Evolutionary conservation across 2,329 filamentous ascomycete species (phyloP).

Genomic region (Penicillium sp.): DNA sequence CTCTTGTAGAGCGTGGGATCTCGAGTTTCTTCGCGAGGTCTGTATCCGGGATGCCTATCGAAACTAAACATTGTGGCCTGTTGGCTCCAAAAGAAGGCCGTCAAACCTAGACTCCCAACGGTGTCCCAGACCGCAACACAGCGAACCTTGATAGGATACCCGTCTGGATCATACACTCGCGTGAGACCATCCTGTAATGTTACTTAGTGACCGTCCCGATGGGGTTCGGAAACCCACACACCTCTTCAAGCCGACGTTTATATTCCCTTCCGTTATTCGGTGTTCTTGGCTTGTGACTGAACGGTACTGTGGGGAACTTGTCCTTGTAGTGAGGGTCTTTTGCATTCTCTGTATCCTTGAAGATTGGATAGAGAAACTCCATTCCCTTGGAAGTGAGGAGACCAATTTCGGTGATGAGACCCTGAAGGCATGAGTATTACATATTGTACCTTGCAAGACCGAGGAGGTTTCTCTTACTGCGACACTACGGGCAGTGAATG

Average conservation of each 20-base stretch:
- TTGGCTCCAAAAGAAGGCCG: neutral
- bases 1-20: conserved; percentile 18
- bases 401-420: conserved; percentile 34
- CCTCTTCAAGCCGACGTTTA: conserved; percentile 15
- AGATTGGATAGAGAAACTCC: conserved; percentile 19
- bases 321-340: conserved; percentile 16
- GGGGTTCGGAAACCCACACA: neutral
- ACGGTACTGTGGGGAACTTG: conserved; percentile 17
- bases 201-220: neutral
- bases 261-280: conserved; percentile 12
- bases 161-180: conserved; percentile 15
- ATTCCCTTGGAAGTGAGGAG: conserved; percentile 21
- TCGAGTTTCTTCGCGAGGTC: conserved; percentile 16
- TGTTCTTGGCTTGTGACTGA: conserved; percentile 13
- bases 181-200: conserved; percentile 9
- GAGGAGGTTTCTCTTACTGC: conserved; percentile 17
- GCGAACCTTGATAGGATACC: conserved; percentile 26
- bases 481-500: conserved; percentile 37
- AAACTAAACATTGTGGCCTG: neutral
- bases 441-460: neutral
- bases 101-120: conserved; percentile 27
- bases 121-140: conserved; percentile 35
- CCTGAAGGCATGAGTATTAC: conserved; percentile 6
- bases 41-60: conserved; percentile 28
- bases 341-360: conserved; percentile 16